Evolutionary conservation across 257 asterid species (phyloP).

Genomic region (Nicotiana tabacum): DNA sequence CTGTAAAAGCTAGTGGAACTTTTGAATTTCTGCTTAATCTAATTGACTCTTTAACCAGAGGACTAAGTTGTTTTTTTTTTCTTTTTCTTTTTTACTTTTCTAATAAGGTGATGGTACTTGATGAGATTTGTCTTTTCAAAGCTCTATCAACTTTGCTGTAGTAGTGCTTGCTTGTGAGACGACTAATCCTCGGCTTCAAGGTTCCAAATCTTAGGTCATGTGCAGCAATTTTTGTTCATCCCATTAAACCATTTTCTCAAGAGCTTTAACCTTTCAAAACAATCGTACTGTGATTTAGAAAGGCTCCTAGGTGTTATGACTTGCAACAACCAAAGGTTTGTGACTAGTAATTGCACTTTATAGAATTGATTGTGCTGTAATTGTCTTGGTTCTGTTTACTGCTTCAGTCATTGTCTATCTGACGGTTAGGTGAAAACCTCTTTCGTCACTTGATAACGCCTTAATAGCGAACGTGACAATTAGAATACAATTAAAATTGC

Average conservation of each 20-base stretch:
- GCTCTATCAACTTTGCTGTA: not conserved
- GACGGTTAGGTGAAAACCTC: not conserved
- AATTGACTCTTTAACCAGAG: not conserved
- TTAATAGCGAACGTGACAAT: not conserved
- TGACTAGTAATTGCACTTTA: not conserved
- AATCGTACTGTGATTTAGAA: not conserved
- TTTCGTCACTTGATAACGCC: not conserved
- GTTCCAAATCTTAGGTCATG: not conserved
- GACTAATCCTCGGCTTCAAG: not conserved
- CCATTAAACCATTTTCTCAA: not conserved
- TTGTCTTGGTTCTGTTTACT: not conserved
- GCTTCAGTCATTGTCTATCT: not conserved
- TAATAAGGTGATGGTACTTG: not conserved
- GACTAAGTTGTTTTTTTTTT: not conserved
- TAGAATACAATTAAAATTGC: not conserved
- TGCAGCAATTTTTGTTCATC: not conserved
- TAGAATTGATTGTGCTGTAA: not conserved
- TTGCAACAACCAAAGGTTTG: not conserved
- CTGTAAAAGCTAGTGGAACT: not conserved
- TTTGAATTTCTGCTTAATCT: not conserved
- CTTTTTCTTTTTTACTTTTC: not conserved
- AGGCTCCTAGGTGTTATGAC: not conserved
- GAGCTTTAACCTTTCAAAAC: not conserved
- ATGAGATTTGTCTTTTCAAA: not conserved
- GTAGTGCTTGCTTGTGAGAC: not conserved